A percentile compares a stretch with the other conserved stretches of the same genome.
phyloP scores from a whole-genome alignment of 2,329 filamentous ascomycete species.

The Sarocladium brachiariae region DNA sequence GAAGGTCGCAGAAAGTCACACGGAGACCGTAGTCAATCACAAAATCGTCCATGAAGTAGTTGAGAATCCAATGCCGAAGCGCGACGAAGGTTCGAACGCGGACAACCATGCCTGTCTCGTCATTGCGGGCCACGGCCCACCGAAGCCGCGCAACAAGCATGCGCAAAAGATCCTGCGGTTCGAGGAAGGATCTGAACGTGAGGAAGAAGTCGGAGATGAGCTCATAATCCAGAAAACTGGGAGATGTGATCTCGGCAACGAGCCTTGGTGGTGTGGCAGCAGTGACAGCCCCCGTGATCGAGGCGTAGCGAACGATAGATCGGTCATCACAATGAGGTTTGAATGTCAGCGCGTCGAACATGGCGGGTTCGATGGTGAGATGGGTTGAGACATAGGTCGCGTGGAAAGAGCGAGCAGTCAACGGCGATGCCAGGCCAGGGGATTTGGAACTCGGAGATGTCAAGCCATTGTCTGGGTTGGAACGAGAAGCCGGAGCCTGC shows the following conservation, averaged over 20 bases:
- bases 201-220: conserved; percentile 96
- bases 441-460: conserved; percentile 4
- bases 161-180: conserved; percentile 66
- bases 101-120: conserved; percentile 89
- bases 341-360: conserved; percentile 76
- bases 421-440: conserved; percentile 26
- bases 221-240: conserved; percentile 93
- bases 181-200: conserved; percentile 84
- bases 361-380: conserved; percentile 57
- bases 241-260: conserved; percentile 93
- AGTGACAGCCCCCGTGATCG: conserved; percentile 64
- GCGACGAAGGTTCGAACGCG: conserved; percentile 93
- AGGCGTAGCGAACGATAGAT: conserved; percentile 74
- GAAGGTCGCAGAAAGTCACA: conserved; percentile 67
- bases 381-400: conserved; percentile 43
- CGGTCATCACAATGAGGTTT: conserved; percentile 74
- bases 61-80: conserved; percentile 92
- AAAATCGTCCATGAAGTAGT: conserved; percentile 96
- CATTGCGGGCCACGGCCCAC: conserved; percentile 75
- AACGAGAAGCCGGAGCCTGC: conserved; percentile 29
- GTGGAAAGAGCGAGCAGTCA: conserved; percentile 33
- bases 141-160: conserved; percentile 79
- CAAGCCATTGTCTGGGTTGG: conserved; percentile 12
- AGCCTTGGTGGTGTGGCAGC: conserved; percentile 87
- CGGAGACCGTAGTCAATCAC: conserved; percentile 68